phyloP scores from a whole-genome alignment of 2,329 filamentous ascomycete species.

The Lasiodiplodia theobromae region DNA sequence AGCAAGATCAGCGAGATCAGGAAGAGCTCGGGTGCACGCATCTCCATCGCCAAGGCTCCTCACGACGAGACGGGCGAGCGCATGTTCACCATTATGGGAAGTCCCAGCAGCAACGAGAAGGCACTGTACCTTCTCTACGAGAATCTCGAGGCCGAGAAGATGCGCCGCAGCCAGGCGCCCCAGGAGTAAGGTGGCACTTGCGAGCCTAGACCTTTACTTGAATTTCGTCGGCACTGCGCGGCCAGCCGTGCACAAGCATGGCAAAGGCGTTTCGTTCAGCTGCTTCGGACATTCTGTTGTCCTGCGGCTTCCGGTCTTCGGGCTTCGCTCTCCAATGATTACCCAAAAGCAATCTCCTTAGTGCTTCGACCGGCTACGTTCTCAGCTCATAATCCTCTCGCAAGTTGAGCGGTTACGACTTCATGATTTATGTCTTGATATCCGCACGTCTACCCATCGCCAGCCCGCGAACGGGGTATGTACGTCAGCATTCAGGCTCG shows the following conservation, averaged over 20 bases:
- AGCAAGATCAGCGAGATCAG: slow-evolving; percentile 99
- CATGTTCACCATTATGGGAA: slow-evolving; percentile 99
- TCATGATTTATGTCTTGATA: slow-evolving; percentile 52
- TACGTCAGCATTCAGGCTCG: slow-evolving; percentile 34
- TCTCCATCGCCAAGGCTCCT: slow-evolving; percentile 96
- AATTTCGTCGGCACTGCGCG: slow-evolving; percentile 3
- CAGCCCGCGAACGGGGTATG: slow-evolving; percentile 36
- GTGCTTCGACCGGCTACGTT: slow-evolving; percentile 43
- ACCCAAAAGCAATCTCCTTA: slow-evolving; percentile 45
- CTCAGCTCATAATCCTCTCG: slow-evolving; percentile 43
- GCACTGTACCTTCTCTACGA: slow-evolving; percentile 96
- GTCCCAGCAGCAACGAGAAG: slow-evolving; percentile 90
- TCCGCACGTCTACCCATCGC: slow-evolving; percentile 39
- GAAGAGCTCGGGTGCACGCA: slow-evolving; percentile 93
- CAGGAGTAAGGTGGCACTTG: slow-evolving; percentile 54
- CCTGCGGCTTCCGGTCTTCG: slow-evolving; percentile 28
- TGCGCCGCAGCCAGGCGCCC: slow-evolving; percentile 86
- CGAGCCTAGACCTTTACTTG: slow-evolving; percentile 11
- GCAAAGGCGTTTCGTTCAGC: slow-evolving; percentile 27
- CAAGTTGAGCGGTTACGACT: slow-evolving; percentile 52
- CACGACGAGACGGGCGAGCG: slow-evolving; percentile 97
- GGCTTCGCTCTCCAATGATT: slow-evolving; percentile 24
- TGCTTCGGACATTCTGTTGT: slow-evolving; percentile 29
- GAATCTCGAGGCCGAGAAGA: slow-evolving; percentile 99
- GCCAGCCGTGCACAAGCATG: slow-evolving; percentile 20